Evolutionary conservation across 345 rosid genomes (phyloP), one percentile per base, ranked within the genome.

Genomic region (Rubroshorea leprosula): DNA sequence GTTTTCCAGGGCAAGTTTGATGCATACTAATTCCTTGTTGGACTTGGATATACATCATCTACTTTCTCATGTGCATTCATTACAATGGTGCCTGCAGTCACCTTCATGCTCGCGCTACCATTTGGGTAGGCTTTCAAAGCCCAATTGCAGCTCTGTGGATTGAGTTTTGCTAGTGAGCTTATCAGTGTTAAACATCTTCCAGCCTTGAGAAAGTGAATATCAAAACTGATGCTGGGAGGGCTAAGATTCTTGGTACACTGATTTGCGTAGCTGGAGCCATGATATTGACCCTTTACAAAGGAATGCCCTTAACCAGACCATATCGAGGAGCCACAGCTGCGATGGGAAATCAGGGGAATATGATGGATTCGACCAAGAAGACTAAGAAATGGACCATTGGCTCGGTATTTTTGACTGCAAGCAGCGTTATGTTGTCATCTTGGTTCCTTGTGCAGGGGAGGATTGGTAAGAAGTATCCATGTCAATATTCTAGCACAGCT

Each of bases 381-480:
- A 51, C 51, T 43, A 52, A 65, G 51, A 71, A 66, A 6, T 80
- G 84, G 88, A 57, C 68, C 15, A 49, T 73, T 21, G 92, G 92
- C 4, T 76, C 81, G 24, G 3, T 76, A 6, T 29, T 72, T 57
- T 51, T 82, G 60, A 39, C 67, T 24, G 63, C 55, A 5, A 78
- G 79, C 53, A 45, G 62, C 31, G 0, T 41, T 23, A 27, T 78
- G 35, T 82, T 76, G 66, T 57, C 79, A 50, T 71, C 72, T 4
- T 85, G 89, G 89, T 74, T 80, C 72, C 68, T 85, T 26, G 50
- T 80, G 44, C 84, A 85, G 70, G 74, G 81, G 57, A 76, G 62
- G 10, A 75, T 80, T 49, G 75, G 83, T 52, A 61, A 29, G 65
- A 71, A 31, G 7, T 82, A 70, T 51, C 86, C 92, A 2, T 76